Evolutionary conservation across 2,329 filamentous ascomycete genomes (phyloP), one percentile per base, ranked within the genome.

Genomic region (Phyllosticta citribraziliensis): DNA sequence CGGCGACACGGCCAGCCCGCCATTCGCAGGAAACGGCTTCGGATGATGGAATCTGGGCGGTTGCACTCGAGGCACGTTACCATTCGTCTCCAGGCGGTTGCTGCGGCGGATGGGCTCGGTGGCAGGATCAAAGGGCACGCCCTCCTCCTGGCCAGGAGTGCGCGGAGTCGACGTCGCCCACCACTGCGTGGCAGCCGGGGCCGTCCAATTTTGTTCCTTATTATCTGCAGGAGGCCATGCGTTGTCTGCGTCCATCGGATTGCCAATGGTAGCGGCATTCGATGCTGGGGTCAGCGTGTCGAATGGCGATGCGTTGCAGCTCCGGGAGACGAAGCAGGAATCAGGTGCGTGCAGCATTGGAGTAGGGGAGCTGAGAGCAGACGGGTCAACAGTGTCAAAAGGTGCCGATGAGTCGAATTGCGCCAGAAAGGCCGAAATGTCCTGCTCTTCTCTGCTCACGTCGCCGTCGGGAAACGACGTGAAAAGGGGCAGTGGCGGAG

Each of bases 381-480:
- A 57, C 9, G 58, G 58, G 27, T 61, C 24, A 30, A 61, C 30
- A 10, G 54, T 61, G 1, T 57, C 40, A 25, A 61, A 61, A 8
- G 54, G 58, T 22, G 58, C 53, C 8, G 58, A 54, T 4, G 58
- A 56, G 2, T 47, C 27, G 17, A 20, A 52, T 19, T 27, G 40
- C 24, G 58, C 58, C 5, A n/a, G n/a, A 6, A 61, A 20, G 1
- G 51, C 30, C 10, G 52, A n/a, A 4, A 47, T 54, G 2, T 47
- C 6, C 24, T 55, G 30, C 8, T 60, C 52, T n/a, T 56, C 24
- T 17, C 51, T 54, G 24, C 22, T 56, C 6, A 60, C 25, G 22
- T 52, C n/a, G 5, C 6, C 19, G n/a, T 22, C 14, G 50, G 53
- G 2, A 47, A 47, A 47, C 12, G 40, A 47, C 17, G 14, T 47